A percentile compares a stretch with the other conserved stretches of the same genome.
phyloP scores from a whole-genome alignment of 2,329 filamentous ascomycete genomes.

The Neocucurbitaria cava region DNA sequence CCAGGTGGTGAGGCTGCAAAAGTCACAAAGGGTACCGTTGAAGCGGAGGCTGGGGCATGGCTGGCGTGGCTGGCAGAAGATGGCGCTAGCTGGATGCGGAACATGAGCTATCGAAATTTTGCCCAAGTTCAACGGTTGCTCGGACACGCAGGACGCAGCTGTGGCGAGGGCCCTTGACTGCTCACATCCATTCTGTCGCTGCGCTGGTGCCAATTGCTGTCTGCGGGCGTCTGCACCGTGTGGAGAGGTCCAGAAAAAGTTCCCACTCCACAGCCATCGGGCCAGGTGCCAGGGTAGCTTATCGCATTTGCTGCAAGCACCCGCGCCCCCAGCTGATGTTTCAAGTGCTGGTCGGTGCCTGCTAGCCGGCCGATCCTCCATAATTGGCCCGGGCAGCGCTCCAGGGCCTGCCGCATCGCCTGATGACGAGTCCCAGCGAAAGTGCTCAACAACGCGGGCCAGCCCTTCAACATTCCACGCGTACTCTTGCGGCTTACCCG shows the following conservation, averaged over 20 bases:
- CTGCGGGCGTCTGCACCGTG: too few species aligned
- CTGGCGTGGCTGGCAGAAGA: not conserved
- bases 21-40: not conserved
- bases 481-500: slow-evolving; percentile 5
- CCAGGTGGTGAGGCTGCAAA: not conserved
- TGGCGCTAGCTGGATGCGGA: not conserved
- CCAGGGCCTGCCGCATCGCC: slow-evolving; percentile 1
- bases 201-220: not conserved
- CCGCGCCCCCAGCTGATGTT: slow-evolving; percentile 2
- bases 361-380: not conserved
- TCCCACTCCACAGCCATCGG: not conserved
- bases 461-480: slow-evolving; percentile 6
- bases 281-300: slow-evolving; percentile 5
- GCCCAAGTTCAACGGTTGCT: not conserved
- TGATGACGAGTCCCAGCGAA: not conserved
- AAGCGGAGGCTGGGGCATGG: not conserved
- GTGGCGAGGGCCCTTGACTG: not conserved
- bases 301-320: slow-evolving; percentile 4
- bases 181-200: not conserved
- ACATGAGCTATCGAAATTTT: not conserved
- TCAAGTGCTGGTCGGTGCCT: slow-evolving; percentile 6
- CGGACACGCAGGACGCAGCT: not conserved
- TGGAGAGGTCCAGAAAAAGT: too few species aligned
- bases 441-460: slow-evolving; percentile 14
- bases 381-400: slow-evolving; percentile 8